Evolutionary conservation across 176 grass and related monocot species (phyloP).

Genomic region (Triticum urartu): DNA sequence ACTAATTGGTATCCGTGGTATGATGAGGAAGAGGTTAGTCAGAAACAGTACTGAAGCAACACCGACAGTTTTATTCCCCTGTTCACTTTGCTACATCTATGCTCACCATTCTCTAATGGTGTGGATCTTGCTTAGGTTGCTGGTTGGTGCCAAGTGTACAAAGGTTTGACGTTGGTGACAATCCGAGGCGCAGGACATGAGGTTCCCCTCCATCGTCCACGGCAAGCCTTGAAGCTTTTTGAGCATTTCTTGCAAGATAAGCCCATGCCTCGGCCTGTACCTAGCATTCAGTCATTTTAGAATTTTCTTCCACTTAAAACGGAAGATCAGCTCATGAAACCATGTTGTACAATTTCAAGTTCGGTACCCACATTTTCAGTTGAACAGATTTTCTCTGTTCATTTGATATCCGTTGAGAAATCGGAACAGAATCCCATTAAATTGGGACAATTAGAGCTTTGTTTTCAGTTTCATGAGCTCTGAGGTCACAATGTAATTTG

Average conservation of each 20-base stretch:
- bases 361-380: not conserved
- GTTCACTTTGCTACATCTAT: not conserved
- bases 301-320: not conserved
- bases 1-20: constrained; percentile 85
- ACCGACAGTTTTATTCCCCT: not conserved
- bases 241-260: constrained; percentile 59
- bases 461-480: not conserved
- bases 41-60: not conserved
- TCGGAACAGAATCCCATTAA: not conserved
- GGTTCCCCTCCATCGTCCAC: constrained; percentile 67
- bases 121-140: constrained; percentile 43
- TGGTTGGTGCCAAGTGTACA: constrained; percentile 67
- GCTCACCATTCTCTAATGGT: not conserved
- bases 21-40: constrained; percentile 53
- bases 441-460: not conserved
- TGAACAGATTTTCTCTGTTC: not conserved
- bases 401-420: not conserved
- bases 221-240: constrained; percentile 56
- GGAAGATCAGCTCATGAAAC: not conserved
- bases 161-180: constrained; percentile 58
- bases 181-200: constrained; percentile 58
- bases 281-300: constrained; percentile 37
- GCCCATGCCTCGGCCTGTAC: constrained; percentile 45
- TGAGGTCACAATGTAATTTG: not conserved
- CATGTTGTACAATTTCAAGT: constrained; percentile 12